phyloP scores from a whole-genome alignment of 768 basidiomycete genomes.

The Pulveroboletus sp. region DNA sequence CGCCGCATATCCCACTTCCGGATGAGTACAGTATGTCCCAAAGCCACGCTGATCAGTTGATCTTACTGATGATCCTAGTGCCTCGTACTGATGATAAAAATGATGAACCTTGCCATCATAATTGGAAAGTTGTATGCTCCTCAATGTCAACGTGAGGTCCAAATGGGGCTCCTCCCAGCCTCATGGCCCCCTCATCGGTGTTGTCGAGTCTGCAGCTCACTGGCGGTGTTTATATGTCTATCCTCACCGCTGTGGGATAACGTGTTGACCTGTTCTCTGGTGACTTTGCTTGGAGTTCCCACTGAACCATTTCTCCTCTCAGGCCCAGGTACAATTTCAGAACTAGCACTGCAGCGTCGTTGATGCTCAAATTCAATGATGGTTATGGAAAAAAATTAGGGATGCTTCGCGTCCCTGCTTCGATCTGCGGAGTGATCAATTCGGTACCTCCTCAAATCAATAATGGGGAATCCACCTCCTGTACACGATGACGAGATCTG shows the following conservation, averaged over 20 bases:
- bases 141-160: slow-evolving; percentile 3
- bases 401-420: slow-evolving; percentile 12
- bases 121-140: slow-evolving; percentile 6
- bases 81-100: slow-evolving; percentile 10
- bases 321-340: not conserved
- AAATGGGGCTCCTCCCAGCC: slow-evolving; percentile 2
- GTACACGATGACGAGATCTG: slow-evolving; percentile 1
- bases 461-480: slow-evolving; percentile 3
- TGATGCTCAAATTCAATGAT: slow-evolving; percentile 23
- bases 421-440: slow-evolving; percentile 27
- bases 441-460: slow-evolving; percentile 15
- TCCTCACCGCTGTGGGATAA: not conserved
- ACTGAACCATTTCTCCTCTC: too few relatives aligned
- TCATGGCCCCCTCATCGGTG: slow-evolving; percentile 13
- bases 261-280: slow-evolving; percentile 1
- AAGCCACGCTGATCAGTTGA: slow-evolving; percentile 14
- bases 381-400: slow-evolving; percentile 21
- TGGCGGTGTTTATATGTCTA: not conserved
- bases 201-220: not conserved
- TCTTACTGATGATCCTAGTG: slow-evolving; percentile 6
- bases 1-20: slow-evolving; percentile 4
- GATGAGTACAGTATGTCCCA: slow-evolving; percentile 12
- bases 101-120: slow-evolving; percentile 14
- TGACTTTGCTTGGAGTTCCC: too few relatives aligned
- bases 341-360: slow-evolving; percentile 4